Evolutionary conservation across 2,329 filamentous ascomycete genomes (phyloP), one percentile per base, ranked within the genome.

Genomic region (Cladosporium austrohemisphaericum): DNA sequence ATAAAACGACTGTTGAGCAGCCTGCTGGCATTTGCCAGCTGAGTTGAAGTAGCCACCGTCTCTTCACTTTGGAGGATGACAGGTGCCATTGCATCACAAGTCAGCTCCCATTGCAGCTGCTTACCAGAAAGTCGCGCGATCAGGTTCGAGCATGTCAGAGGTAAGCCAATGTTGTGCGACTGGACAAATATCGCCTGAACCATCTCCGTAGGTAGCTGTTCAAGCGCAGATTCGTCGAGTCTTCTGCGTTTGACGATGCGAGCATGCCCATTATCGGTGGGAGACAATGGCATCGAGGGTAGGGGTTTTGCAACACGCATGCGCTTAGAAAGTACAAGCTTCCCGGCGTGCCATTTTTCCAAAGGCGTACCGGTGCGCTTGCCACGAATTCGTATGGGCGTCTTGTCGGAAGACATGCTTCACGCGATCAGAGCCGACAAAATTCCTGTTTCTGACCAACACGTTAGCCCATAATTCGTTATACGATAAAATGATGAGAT

Each of bases 151-250:
- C 65, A 67, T 7, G 60, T 59, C 18, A 61, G 31, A 3, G 65
- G 60, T 7, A 68, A 52, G 26, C 62, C 57, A 26, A 64, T 41
- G 38, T 66, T 68, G 22, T 51, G 56, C 18, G 59, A 60, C 25
- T 54, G 56, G 10, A 60, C 53, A 40, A 68, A 68, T 28, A 68
- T 67, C 16, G 55, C 49, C 44, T 68, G 63, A 25, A 67, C 36
- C 11, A 68, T 57, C 47, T 68, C 66, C 5, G 58, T 57, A n/a
- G 66, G 66, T 18, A 68, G 48, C 32, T 60, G 52, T 41, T 68
- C 65, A 25, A 68, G 51, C n/a, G 45, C 36, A 38, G 64, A 57
- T 19, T 63, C 38, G 1, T 52, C 46, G 14, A 50, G 8, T 19
- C 26, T 37, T 22, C 37, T 28, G 16, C 46, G 46, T 35, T 49